Conservation (phyloP, 108 stramenopile species). For the Skeletonema tropicum region DNA sequence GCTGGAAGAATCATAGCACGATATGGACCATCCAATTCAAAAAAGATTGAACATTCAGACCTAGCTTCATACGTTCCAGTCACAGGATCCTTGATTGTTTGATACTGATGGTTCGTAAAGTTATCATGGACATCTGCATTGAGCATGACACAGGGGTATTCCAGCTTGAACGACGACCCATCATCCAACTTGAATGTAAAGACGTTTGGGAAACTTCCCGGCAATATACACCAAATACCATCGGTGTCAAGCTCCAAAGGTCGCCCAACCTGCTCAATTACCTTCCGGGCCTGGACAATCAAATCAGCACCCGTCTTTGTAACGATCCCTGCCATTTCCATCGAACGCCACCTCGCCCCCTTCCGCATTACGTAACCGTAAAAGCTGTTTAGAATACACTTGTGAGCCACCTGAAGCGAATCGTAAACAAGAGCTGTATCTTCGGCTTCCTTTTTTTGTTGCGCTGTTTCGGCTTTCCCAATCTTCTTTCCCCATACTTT, state of each 20-base stretch:
- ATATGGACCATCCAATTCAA: conserved; percentile 99
- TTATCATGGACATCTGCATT: conserved; percentile 98
- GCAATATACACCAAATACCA: conserved; percentile 99
- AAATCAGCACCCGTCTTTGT: conserved; percentile 98
- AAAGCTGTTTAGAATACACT: conserved; percentile 97
- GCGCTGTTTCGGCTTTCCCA: conserved; percentile 79
- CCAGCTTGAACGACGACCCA: conserved; percentile 82
- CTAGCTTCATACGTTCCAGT: conserved; percentile 87
- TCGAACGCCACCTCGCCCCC: conserved; percentile 99
- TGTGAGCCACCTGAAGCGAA: conserved; percentile 99
- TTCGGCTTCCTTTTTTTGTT: conserved; percentile 90
- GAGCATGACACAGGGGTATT: conserved; percentile 99
- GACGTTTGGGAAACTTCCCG: conserved; percentile 95
- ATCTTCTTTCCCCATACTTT: conserved; percentile 96
- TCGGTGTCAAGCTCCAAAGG: conserved; percentile 99
- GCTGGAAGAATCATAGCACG: conserved; percentile 98
- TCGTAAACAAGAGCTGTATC: conserved; percentile 95
- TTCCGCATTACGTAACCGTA: conserved; percentile 99
- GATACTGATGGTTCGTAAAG: conserved; percentile 99
- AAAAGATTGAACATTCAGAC: conserved; percentile 98
- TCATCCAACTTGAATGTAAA: conserved; percentile 81
- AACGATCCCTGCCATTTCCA: conserved; percentile 99
- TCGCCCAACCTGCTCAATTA: conserved; percentile 97
- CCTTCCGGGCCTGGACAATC: conserved; percentile 94
- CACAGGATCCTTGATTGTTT: conserved; percentile 85